Evolutionary conservation across 2,329 filamentous ascomycete genomes (phyloP).

Genomic region (Cordyceps fumosorosea): DNA sequence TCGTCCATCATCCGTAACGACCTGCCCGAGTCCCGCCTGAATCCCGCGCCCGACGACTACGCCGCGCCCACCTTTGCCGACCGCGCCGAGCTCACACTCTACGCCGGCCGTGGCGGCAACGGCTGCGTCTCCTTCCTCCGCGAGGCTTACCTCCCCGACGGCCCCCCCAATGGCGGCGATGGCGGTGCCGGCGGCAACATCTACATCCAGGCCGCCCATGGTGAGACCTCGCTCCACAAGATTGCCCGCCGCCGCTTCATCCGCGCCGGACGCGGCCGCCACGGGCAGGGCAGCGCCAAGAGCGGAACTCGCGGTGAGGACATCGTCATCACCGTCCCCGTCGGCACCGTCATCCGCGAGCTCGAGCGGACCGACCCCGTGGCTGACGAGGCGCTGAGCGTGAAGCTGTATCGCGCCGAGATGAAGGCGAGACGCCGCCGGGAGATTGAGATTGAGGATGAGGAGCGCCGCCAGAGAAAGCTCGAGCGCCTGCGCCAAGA

Average conservation of each 20-base stretch:
- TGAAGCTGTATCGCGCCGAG: slow-evolving; percentile 26
- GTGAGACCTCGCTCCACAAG: slow-evolving; percentile 91
- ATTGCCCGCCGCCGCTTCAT: slow-evolving; percentile 70
- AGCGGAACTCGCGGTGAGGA: slow-evolving; percentile 80
- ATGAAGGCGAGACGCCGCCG: slow-evolving; percentile 28
- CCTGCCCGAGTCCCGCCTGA: slow-evolving; percentile 54
- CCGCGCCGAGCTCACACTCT: slow-evolving; percentile 69
- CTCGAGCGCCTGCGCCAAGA: slow-evolving; percentile 3
- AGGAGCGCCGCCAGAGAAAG: slow-evolving; percentile 16
- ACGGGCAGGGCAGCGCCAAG: slow-evolving; percentile 67
- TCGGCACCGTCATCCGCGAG: slow-evolving; percentile 86
- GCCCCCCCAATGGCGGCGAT: slow-evolving; percentile 90
- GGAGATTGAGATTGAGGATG: slow-evolving; percentile 29
- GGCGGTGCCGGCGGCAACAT: slow-evolving; percentile 87
- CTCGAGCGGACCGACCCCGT: slow-evolving; percentile 71
- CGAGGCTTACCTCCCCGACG: slow-evolving; percentile 82
- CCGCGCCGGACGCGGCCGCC: slow-evolving; percentile 68
- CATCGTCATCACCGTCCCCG: slow-evolving; percentile 79
- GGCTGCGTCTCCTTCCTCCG: slow-evolving; percentile 92
- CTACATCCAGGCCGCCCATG: slow-evolving; percentile 87
- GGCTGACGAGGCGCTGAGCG: slow-evolving; percentile 50
- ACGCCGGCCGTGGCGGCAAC: slow-evolving; percentile 76
- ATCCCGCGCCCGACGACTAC: slow-evolving; percentile 81
- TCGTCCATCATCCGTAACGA: slow-evolving; percentile 23
- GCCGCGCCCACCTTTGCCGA: slow-evolving; percentile 78